A percentile compares a stretch with the other conserved stretches of the same genome.
These are phyloP conservation scores for Porphyra umbilicalis DNA, from an alignment of 31 red algal genomes.

Conservation along the genomic window DNA sequence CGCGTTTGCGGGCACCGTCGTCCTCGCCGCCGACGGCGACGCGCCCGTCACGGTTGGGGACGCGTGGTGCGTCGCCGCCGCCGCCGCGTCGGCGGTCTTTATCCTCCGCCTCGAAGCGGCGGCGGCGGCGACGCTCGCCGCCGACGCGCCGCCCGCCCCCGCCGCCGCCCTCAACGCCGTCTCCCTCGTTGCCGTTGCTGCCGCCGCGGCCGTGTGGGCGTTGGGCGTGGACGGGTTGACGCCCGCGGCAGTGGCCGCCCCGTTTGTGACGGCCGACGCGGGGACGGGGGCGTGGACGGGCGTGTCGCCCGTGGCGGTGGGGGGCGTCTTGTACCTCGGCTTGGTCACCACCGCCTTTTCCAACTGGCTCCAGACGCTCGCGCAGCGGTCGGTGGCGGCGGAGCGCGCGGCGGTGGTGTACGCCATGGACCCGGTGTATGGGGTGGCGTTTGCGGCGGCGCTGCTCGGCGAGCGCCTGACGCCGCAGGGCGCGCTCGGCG, in stretches of 20 bases:
- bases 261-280: neutral
- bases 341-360: constrained; percentile 75
- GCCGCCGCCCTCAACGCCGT: constrained; percentile 52
- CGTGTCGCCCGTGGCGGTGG: neutral
- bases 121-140: constrained; percentile 3
- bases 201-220: constrained; percentile 37
- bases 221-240: constrained; percentile 1
- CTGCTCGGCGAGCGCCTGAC: constrained; percentile 29
- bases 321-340: constrained; percentile 69
- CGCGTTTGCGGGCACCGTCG: constrained; percentile 65
- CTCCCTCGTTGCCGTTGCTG: constrained; percentile 41
- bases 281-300: neutral
- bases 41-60: constrained; percentile 47
- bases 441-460: constrained; percentile 48
- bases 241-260: neutral
- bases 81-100: constrained; percentile 79
- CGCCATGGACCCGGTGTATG: constrained; percentile 96
- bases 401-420: constrained; percentile 85
- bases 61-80: constrained; percentile 57
- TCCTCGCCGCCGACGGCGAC: constrained; percentile 73
- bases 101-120: constrained; percentile 80
- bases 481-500: constrained; percentile 22
- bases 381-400: constrained; percentile 49
- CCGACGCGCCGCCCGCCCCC: constrained; percentile 1
- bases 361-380: constrained; percentile 83